Conservation (phyloP, 495 filamentous ascomycete species). For the Penicillium alfredii region DNA sequence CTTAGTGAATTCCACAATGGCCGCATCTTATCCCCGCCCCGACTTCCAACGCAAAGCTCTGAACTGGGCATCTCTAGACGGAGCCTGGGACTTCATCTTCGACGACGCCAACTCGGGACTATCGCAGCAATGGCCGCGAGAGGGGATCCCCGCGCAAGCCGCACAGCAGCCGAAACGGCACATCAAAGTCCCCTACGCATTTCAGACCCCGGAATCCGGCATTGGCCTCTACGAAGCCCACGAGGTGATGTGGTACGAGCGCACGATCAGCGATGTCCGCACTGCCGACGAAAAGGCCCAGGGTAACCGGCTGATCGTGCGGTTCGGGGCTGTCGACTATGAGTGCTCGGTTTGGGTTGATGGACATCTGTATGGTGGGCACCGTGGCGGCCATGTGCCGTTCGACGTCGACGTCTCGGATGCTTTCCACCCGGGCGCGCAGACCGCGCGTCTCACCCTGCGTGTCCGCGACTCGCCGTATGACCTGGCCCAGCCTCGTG, state of each 20-base stretch:
- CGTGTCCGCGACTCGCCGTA: constrained; percentile 28
- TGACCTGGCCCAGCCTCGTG: constrained; percentile 34
- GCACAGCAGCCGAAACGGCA: constrained; percentile 22
- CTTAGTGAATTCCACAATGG: constrained; percentile 21
- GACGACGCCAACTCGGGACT: constrained; percentile 51
- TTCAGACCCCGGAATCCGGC: constrained; percentile 51
- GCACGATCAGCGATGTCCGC: constrained; percentile 43
- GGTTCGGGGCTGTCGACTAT: constrained; percentile 37
- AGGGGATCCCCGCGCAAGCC: constrained; percentile 17
- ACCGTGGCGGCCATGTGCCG: constrained; percentile 34
- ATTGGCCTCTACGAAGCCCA: constrained; percentile 49
- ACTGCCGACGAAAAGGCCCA: constrained; percentile 11
- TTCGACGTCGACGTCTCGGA: constrained; percentile 33
- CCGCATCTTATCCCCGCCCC: constrained; percentile 37
- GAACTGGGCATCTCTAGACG: constrained; percentile 49
- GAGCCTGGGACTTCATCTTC: constrained; percentile 51
- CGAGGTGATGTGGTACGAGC: constrained; percentile 57
- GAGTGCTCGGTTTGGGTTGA: constrained; percentile 32
- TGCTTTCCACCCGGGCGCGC: constrained; percentile 4
- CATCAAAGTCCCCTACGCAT: constrained; percentile 54
- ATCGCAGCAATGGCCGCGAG: constrained; percentile 25
- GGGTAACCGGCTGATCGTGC: constrained; percentile 21
- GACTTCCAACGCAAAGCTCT: constrained; percentile 48
- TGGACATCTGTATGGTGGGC: constrained; percentile 18
- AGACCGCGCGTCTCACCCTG: constrained; percentile 18